phyloP scores from a whole-genome alignment of 495 filamentous ascomycete species.

The Hypoxylon crocopeplum region DNA sequence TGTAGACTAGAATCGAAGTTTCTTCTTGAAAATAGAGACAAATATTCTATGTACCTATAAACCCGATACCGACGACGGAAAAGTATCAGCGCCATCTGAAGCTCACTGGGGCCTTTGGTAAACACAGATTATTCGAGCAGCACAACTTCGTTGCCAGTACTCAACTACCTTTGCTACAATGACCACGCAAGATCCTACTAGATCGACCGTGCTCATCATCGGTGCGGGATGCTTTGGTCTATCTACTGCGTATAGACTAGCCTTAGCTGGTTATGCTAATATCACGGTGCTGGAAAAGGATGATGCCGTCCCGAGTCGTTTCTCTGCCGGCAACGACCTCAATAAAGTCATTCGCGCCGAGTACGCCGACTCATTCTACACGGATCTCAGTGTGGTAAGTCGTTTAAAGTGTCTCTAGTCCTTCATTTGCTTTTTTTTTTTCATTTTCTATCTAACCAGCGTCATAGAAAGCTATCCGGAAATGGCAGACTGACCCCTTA shows the following conservation, averaged over 20 bases:
- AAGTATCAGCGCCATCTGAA: no score
- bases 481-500: slow-evolving; percentile 54
- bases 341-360: slow-evolving; percentile 65
- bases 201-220: slow-evolving; percentile 40
- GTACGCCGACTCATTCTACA: slow-evolving; percentile 62
- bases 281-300: slow-evolving; percentile 54
- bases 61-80: background rate
- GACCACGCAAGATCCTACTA: background rate
- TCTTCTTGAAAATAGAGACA: background rate
- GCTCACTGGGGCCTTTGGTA: background rate
- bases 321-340: slow-evolving; percentile 57
- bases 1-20: background rate
- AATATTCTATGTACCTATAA: background rate
- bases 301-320: slow-evolving; percentile 46
- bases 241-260: slow-evolving; percentile 53
- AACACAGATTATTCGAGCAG: background rate
- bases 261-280: slow-evolving; percentile 46
- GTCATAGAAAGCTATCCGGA: slow-evolving; percentile 50
- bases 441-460: background rate
- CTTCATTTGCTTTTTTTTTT: no score
- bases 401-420: no score
- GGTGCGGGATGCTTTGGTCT: slow-evolving; percentile 56
- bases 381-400: slow-evolving; percentile 42
- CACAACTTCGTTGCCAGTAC: background rate
- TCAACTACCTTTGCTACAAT: background rate